Evolutionary conservation across 352 stramenopile species (phyloP), one percentile per base, ranked within the genome.

Genomic region (Phytopythium litorale): DNA sequence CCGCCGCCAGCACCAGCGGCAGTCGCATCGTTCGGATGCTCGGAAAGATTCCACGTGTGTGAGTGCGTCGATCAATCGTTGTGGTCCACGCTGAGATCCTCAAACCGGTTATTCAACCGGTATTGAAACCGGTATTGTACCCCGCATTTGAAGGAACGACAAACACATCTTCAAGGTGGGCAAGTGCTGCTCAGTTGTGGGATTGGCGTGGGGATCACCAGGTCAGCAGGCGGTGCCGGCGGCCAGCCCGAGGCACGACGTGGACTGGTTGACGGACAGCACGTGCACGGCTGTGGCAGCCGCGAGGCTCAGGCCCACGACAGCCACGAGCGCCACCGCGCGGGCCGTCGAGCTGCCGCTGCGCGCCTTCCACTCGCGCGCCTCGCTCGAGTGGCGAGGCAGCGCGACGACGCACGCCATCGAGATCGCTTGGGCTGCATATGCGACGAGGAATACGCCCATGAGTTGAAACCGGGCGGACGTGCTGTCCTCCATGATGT

Each of bases 401-500:
- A 92, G 62, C 40, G 75, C 60, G 12, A 76, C 60, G 48, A 92
- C 51, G 68, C 73, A 81, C 37, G 63, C 46, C 25, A 92, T 58
- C 25, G 81, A 73, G 13, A 71, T n/a, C 16, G 87, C 28, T 37
- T 88, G 79, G 59, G 75, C 74, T 4, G 33, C 54, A 65, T 87
- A 91, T 30, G 79, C 78, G 30, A 92, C 63, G 30, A 82, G 46
- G 64, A 86, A 89, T 32, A 72, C 73, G 48, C 62, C 55, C 35
- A 76, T 83, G 4, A 78, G 65, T n/a, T 87, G 66, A 15, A 50
- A 60, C 11, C 80, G 80, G 48, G 87, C 74, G 32, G 60, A 32
- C 0, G 42, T 58, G 53, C 76, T 83, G 70, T 91, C 82, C 0
- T 48, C 62, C 75, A 81, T 70, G 51, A 86, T 70, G 57, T 78